Base-by-base conservation (phyloP, 1,284 basidiomycete genomes). In the Malassezia japonica region DNA sequence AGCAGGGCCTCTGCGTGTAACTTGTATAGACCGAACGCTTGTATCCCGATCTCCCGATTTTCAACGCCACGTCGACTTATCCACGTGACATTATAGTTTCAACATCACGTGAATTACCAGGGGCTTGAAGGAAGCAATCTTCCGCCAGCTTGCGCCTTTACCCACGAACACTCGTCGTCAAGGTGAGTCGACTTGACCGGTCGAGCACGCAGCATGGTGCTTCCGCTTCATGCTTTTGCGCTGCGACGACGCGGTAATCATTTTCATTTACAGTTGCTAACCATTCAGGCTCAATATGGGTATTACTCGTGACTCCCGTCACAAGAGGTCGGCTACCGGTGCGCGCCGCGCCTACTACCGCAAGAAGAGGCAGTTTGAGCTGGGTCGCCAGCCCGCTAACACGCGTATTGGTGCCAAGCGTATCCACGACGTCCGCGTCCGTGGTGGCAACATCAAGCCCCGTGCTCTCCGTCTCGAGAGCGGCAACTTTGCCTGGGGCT, bases 401-500 rank as follows among this genome's bases (percentile, higher is more conserved):
- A 72, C 70, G 42, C 65, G 70, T 61, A 63, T 72, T 44, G 70
- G 70, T 25, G 53, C 65, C 50, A 72, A 72, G 67, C 62, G 70
- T 27, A 70, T 72, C 48, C 70, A 72, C 66, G 60, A 67, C 29
- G 65, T 70, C 48, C 70, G 70, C 29, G 70, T 70, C 31, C 65
- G 70, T 29, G 70, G 70, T 37, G 70, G 70, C 36, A 72, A 72
- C 67, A 60, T 72, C 57, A 72, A 72, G 66, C 55, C 66, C 55
- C 65, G 70, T 56, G 70, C 70, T 32, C 65, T 72, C 39, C 65
- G 70, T 57, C 65, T 72, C 48, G 70, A 72, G 36, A 64, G 65
- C 37, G 69, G 70, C 60, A 72, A 72, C 70, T 72, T 70, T 34
- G 68, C 70, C 32, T 72, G 70, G 69, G 70, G 70, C 32, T 72